phyloP scores from a whole-genome alignment of 306 rosid species.

The Mucuna pruriens region DNA sequence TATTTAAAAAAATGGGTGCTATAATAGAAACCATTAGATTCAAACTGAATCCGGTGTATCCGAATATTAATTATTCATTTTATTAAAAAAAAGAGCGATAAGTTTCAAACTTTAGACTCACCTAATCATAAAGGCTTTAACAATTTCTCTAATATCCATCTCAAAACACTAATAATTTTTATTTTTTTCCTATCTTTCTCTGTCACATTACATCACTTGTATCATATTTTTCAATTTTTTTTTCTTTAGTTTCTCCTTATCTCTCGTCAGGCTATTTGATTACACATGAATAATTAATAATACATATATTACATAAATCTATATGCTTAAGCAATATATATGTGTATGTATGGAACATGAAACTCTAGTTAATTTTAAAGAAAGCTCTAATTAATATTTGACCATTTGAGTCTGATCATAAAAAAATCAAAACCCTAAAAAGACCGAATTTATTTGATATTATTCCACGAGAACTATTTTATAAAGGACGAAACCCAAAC shows the following conservation, averaged over 20 bases:
- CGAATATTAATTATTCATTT: too few relatives aligned
- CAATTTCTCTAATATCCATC: background rate
- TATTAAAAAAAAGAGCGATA: too few relatives aligned
- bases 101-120: background rate
- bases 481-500: background rate
- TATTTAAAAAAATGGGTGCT: too few relatives aligned
- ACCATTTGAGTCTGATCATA: background rate
- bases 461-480: background rate
- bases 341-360: too few relatives aligned
- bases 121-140: background rate
- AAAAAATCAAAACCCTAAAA: background rate
- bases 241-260: background rate
- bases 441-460: background rate
- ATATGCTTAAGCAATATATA: background rate
- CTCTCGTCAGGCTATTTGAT: background rate
- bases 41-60: too few relatives aligned
- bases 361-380: background rate
- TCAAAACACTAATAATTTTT: too few relatives aligned
- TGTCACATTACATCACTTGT: background rate
- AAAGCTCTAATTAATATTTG: background rate
- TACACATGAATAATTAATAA: background rate
- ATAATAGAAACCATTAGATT: too few relatives aligned
- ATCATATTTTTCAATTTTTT: background rate
- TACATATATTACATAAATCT: too few relatives aligned
- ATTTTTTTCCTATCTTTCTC: background rate